These are phyloP conservation scores for Geotrichum ghanense DNA, from an alignment of 805 yeast species.

Conservation along the genomic window DNA sequence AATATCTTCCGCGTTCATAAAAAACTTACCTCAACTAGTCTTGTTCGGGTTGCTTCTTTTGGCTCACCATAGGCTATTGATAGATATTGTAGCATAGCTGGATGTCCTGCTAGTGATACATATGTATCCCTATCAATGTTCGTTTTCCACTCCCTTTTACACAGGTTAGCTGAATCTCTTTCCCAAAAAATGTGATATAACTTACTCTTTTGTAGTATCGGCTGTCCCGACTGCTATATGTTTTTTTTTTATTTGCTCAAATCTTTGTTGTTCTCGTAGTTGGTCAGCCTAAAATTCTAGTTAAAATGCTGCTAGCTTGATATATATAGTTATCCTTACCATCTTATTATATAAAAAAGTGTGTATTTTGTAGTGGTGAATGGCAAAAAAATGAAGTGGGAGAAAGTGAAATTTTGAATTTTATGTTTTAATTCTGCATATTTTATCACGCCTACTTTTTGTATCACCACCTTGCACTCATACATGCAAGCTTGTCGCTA, in stretches of 20 bases:
- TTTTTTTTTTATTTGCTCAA: conserved; percentile 44
- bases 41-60: conserved; percentile 12
- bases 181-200: not conserved
- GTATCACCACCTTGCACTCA: no score
- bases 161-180: not conserved
- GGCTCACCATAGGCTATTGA: conserved; percentile 43
- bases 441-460: no score
- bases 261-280: conserved; percentile 46
- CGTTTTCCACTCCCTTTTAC: conserved; percentile 46
- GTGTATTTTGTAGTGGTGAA: no score
- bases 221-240: conserved; percentile 70
- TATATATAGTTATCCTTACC: no score
- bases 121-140: conserved; percentile 60
- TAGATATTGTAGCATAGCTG: conserved; percentile 40
- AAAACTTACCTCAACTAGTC: conserved; percentile 20
- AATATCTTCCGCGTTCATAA: not conserved
- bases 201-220: conserved; percentile 45
- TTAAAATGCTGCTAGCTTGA: conserved; percentile 3
- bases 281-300: conserved; percentile 56
- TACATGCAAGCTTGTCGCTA: no score
- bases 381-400: no score
- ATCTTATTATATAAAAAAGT: no score
- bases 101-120: conserved; percentile 50
- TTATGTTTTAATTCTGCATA: no score
- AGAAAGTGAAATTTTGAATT: no score